These are phyloP conservation scores for Neonectria faginata DNA, from an alignment of 2,329 filamentous ascomycete genomes.

Conservation along the genomic window DNA sequence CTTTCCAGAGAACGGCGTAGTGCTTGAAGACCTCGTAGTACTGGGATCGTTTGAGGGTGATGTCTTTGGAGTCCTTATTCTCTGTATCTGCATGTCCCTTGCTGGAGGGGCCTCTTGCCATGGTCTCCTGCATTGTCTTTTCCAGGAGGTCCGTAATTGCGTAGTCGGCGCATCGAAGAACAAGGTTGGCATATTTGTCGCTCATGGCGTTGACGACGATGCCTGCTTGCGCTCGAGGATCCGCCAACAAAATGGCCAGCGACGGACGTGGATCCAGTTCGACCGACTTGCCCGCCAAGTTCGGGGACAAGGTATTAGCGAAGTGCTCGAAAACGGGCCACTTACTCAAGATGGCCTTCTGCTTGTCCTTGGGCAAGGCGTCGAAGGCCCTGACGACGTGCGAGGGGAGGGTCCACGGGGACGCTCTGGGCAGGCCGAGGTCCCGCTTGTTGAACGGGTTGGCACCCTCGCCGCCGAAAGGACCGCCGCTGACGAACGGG, in stretches of 20 bases:
- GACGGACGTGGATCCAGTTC: conserved; percentile 16
- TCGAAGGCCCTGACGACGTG: conserved; percentile 1
- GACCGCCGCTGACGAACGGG: background rate
- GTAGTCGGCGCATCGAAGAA: conserved; percentile 5
- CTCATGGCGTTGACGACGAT: conserved; percentile 10
- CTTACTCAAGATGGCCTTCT: conserved; percentile 6
- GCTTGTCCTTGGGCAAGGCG: background rate
- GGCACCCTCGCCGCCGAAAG: background rate
- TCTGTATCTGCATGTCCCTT: too few species aligned
- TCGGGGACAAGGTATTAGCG: background rate
- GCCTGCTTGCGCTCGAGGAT: conserved; percentile 7
- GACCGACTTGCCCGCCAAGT: background rate
- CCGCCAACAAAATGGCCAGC: conserved; percentile 10
- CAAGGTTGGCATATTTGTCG: conserved; percentile 5
- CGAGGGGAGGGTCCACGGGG: background rate
- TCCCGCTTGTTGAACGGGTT: background rate
- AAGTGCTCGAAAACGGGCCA: conserved; percentile 10
- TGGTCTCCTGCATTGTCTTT: background rate
- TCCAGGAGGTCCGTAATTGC: background rate
- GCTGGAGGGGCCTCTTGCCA: background rate
- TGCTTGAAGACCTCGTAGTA: conserved; percentile 9
- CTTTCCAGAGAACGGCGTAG: conserved; percentile 6
- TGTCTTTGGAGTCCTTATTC: background rate
- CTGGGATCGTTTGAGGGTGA: background rate
- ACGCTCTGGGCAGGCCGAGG: background rate